Evolutionary conservation across 2,329 filamentous ascomycete genomes (phyloP).

Genomic region (Paraphoma chrysanthemicola): DNA sequence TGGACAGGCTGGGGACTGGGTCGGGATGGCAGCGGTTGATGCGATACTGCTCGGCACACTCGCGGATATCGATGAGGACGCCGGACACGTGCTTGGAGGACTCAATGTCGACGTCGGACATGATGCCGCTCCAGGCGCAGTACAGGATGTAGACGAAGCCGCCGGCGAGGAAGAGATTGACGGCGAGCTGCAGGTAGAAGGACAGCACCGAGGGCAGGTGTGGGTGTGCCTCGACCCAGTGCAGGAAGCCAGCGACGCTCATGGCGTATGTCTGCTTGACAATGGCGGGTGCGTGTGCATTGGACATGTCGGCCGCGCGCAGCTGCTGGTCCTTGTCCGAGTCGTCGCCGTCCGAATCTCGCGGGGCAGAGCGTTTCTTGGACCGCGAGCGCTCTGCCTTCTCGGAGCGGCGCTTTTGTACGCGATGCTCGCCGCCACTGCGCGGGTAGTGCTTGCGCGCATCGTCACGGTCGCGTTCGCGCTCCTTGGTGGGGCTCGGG

Average conservation of each 20-base stretch:
- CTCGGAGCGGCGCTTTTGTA: slow-evolving; percentile 41
- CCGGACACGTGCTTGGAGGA: slow-evolving; percentile 72
- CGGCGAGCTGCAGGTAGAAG: slow-evolving; percentile 69
- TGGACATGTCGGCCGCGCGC: background rate
- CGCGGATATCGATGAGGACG: slow-evolving; percentile 74
- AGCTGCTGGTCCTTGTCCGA: slow-evolving; percentile 27
- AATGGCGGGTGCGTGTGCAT: slow-evolving; percentile 5
- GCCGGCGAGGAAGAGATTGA: slow-evolving; percentile 69
- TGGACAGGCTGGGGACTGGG: slow-evolving; percentile 75
- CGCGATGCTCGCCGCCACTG: slow-evolving; percentile 47
- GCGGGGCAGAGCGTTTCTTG: slow-evolving; percentile 30
- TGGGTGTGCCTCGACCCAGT: slow-evolving; percentile 69
- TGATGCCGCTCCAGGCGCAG: slow-evolving; percentile 72
- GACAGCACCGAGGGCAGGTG: slow-evolving; percentile 70
- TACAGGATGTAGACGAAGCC: slow-evolving; percentile 71
- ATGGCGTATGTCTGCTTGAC: slow-evolving; percentile 30
- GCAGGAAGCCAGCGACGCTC: slow-evolving; percentile 60
- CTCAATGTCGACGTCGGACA: slow-evolving; percentile 76
- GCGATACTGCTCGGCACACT: slow-evolving; percentile 75
- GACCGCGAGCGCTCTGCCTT: slow-evolving; percentile 24
- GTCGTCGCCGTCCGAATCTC: slow-evolving; percentile 30
- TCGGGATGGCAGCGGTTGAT: slow-evolving; percentile 76
- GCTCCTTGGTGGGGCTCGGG: slow-evolving; percentile 51
- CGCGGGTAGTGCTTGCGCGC: slow-evolving; percentile 41
- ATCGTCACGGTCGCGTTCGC: slow-evolving; percentile 26